Evolutionary conservation across 2,329 filamentous ascomycete genomes (phyloP).

Genomic region (Sarocladium brachiariae): DNA sequence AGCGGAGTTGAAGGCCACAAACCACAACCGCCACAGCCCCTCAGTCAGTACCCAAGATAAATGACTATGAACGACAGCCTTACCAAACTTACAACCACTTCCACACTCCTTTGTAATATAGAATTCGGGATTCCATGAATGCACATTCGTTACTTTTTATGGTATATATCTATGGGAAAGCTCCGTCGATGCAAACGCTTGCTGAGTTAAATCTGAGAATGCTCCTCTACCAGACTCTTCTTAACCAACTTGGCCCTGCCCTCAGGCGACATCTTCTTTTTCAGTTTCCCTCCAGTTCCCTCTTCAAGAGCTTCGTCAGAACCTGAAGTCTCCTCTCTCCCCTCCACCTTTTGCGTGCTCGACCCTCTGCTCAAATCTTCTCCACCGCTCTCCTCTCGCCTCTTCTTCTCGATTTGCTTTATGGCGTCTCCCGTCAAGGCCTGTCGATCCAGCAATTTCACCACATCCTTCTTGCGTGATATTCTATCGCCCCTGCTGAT

Average conservation of each 20-base stretch:
- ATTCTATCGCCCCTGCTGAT: constrained; percentile 70
- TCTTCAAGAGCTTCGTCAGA: background rate
- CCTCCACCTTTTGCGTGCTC: background rate
- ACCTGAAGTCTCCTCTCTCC: background rate
- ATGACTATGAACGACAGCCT: no score
- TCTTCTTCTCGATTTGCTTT: constrained; percentile 40
- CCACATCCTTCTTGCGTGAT: constrained; percentile 79
- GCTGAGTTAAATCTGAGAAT: background rate
- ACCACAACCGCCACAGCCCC: no score
- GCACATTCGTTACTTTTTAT: no score
- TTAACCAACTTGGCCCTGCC: constrained; percentile 1
- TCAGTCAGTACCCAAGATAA: no score
- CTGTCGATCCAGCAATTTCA: constrained; percentile 69
- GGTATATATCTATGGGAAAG: no score
- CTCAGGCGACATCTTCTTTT: background rate
- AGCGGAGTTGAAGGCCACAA: no score
- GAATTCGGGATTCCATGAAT: no score
- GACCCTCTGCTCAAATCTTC: background rate
- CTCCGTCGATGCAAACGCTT: background rate
- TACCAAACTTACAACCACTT: no score
- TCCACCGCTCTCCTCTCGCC: constrained; percentile 15
- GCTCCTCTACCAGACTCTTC: background rate
- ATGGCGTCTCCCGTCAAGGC: constrained; percentile 59
- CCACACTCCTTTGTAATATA: no score
- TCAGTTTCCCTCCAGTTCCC: background rate